Evolutionary conservation across 306 rosid species (phyloP), one percentile per base, ranked within the genome.

Genomic region (Castanopsis chinensis): DNA sequence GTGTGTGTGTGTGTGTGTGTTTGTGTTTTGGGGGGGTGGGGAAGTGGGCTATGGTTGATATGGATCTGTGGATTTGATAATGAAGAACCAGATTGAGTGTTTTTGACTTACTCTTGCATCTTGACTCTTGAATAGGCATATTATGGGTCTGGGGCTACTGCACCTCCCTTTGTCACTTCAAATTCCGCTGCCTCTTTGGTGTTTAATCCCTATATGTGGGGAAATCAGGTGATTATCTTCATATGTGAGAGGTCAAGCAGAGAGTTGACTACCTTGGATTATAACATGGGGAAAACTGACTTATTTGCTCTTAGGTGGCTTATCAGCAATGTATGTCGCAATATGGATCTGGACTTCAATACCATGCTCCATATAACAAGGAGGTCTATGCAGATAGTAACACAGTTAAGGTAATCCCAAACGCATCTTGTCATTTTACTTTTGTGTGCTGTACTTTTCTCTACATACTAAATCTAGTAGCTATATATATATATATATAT

Each of bases 211-310:
- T 68, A 67, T 32, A 72, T 54, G 73, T 59, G 75, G 80, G 83
- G 78, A 74, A 76, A 83, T 43, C 86, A 79, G 89, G 89, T 85
- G 85, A 71, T 45, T 35, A 27, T 81, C 35, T 80, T 19, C 72
- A 33, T 77, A 75, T 71, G 28, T 59, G 49, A 56, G 72, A 49
- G 49, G 33, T 75, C 56, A 53, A 58, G 28, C 56, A 72, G 45
- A 37, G 59, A 9, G 72, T 37, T 74, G 6, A 79, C 74, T 74
- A 71, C 56, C 76, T 82, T 64, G 15, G 78, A 67, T 79, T 59
- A 43, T 49, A 58, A 55, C n/a, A 72, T 74, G 45, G 68, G 75
- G 49, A 77, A 77, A 61, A 73, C 51, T 76, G 11, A 52, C 35
- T 73, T 41, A 5, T 73, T 79, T 70, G 32, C 57, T 68, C 77